phyloP scores from a whole-genome alignment of 768 basidiomycete species.

The Panaeolus cyanescens region DNA sequence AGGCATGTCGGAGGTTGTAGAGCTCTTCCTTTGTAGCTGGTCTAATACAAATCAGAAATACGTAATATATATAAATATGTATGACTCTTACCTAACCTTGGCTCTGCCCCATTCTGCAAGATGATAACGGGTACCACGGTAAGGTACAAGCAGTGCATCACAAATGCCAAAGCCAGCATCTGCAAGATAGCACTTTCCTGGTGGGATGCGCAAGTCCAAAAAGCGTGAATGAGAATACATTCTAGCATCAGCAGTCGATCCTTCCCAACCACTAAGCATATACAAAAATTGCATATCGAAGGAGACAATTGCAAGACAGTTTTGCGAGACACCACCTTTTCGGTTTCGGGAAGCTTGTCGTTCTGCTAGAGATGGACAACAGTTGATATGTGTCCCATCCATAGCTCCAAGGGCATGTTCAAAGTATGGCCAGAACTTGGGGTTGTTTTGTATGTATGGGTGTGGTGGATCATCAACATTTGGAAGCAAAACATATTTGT shows the following conservation, averaged over 20 bases:
- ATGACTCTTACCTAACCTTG: conserved; percentile 10
- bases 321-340: conserved; percentile 36
- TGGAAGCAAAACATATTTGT: conserved; percentile 19
- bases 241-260: conserved; percentile 32
- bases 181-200: conserved; percentile 34
- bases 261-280: conserved; percentile 41
- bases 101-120: conserved; percentile 34
- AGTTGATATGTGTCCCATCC: conserved; percentile 31
- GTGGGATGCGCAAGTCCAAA: conserved; percentile 28
- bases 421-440: conserved; percentile 33
- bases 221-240: conserved; percentile 29
- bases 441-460: conserved; percentile 19
- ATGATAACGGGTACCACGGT: conserved; percentile 37
- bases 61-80: conserved; percentile 1
- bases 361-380: conserved; percentile 19
- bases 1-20: conserved; percentile 42
- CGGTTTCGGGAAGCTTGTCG: conserved; percentile 17
- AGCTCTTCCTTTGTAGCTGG: conserved; percentile 38
- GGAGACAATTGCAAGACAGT: conserved; percentile 33
- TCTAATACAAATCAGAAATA: conserved; percentile 18
- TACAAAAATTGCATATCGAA: conserved; percentile 37
- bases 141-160: conserved; percentile 37
- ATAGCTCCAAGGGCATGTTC: conserved; percentile 33
- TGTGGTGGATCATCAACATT: conserved; percentile 13
- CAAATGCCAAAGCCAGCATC: conserved; percentile 38